Conservation (phyloP, 257 asterid species). For the Lycium ferocissimum region DNA sequence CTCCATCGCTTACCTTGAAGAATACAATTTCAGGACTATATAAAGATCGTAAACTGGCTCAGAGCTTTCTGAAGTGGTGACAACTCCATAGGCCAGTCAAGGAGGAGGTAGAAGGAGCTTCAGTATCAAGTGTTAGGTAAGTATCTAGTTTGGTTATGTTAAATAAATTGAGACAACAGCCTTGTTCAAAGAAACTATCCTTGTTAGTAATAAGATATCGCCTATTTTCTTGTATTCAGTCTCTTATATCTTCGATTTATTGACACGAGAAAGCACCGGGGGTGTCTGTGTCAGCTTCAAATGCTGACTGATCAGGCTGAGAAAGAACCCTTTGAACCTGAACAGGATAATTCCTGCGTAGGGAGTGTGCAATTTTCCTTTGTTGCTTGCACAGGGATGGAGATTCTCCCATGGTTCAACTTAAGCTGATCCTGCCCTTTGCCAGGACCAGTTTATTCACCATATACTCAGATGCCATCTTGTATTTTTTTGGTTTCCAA, state of each 20-base stretch:
- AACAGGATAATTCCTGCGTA: conserved; percentile 99
- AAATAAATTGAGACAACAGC: conserved; percentile 39
- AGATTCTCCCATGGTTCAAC: conserved; percentile 39
- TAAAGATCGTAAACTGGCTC: conserved; percentile 33
- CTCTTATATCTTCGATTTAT: conserved; percentile 32
- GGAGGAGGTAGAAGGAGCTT: conserved; percentile 41
- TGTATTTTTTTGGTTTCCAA: neutral
- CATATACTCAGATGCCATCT: neutral
- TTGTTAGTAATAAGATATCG: conserved; percentile 28
- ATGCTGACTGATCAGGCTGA: conserved; percentile 73
- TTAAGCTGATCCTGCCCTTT: conserved; percentile 13
- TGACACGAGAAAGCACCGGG: conserved; percentile 90
- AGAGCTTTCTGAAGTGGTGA: conserved; percentile 6
- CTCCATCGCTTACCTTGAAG: neutral
- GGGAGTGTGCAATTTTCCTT: conserved; percentile 86
- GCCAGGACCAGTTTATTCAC: neutral
- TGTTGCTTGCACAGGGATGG: conserved; percentile 61
- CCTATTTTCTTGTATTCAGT: conserved; percentile 7
- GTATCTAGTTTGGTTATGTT: conserved; percentile 53
- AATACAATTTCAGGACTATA: conserved; percentile 35
- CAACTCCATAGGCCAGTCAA: conserved; percentile 31
- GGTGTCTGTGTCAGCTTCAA: conserved; percentile 77
- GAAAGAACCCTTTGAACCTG: conserved; percentile 98
- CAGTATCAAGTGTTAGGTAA: conserved; percentile 55
- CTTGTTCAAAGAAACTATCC: conserved; percentile 39